Evolutionary conservation across 2,329 filamentous ascomycete species (phyloP).

Genomic region (Penicillium digitatum): DNA sequence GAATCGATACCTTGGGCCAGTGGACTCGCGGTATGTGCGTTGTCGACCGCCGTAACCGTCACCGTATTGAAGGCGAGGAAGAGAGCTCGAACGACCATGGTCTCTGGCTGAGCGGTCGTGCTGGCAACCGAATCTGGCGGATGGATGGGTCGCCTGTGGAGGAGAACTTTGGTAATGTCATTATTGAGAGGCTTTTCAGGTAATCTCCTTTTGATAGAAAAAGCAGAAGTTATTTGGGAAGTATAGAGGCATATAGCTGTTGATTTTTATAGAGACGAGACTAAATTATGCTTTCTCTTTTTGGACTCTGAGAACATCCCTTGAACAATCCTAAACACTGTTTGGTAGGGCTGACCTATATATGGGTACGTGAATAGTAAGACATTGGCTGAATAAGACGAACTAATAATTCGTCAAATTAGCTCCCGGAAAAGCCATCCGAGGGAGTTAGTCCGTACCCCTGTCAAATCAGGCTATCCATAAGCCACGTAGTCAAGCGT

Average conservation of each 20-base stretch:
- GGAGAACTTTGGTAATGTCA: slow-evolving; percentile 60
- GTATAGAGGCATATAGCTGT: background rate
- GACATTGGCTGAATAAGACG: background rate
- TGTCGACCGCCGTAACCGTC: slow-evolving; percentile 63
- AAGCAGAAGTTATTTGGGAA: background rate
- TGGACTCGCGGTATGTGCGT: slow-evolving; percentile 94
- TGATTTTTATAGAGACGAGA: background rate
- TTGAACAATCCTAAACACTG: background rate
- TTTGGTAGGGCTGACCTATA: background rate
- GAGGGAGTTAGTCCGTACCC: background rate
- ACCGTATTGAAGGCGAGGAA: slow-evolving; percentile 45
- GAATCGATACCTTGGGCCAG: slow-evolving; percentile 84
- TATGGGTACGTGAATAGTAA: background rate
- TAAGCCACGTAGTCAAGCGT: background rate
- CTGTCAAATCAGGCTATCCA: slow-evolving; percentile 1
- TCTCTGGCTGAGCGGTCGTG: slow-evolving; percentile 68
- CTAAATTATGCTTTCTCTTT: background rate
- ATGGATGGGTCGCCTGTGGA: slow-evolving; percentile 67
- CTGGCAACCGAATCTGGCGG: slow-evolving; percentile 76
- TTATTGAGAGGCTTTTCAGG: slow-evolving; percentile 63
- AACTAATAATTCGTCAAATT: background rate
- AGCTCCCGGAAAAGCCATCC: background rate
- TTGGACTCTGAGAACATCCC: background rate
- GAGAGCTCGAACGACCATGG: slow-evolving; percentile 66
- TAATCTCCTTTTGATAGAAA: slow-evolving; percentile 2